A percentile compares a stretch with the other conserved stretches of the same genome.
phyloP scores from a whole-genome alignment of 2,329 filamentous ascomycete species.

The Zymoseptoria ardabiliae region DNA sequence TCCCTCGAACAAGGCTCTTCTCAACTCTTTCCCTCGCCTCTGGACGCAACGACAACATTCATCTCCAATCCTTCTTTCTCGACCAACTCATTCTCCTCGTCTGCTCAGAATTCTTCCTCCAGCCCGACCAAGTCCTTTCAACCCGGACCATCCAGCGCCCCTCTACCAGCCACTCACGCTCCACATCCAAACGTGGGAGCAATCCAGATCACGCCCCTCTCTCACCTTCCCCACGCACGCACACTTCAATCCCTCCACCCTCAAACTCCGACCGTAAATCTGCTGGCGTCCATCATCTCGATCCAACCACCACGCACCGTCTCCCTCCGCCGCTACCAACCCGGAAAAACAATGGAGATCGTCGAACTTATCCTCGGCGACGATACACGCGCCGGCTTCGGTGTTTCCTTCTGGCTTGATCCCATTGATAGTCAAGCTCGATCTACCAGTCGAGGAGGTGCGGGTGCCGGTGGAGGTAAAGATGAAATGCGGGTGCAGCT shows the following conservation, averaged over 20 bases:
- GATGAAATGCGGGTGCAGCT: conserved; percentile 35
- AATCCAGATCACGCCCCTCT: conserved; percentile 47
- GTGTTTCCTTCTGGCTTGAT: conserved; percentile 74
- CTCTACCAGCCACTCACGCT: neutral
- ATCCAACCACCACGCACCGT: conserved; percentile 61
- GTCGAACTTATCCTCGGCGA: conserved; percentile 77
- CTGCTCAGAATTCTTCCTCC: neutral
- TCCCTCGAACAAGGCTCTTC: neutral
- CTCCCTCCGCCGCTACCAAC: conserved; percentile 46
- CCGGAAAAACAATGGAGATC: conserved; percentile 48
- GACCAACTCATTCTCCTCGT: neutral
- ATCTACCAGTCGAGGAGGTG: neutral
- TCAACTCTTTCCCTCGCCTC: neutral
- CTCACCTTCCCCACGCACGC: conserved; percentile 59
- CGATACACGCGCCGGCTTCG: conserved; percentile 73
- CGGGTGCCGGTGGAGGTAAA: conserved; percentile 7
- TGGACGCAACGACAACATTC: neutral
- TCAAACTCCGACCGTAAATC: conserved; percentile 72
- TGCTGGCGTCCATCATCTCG: conserved; percentile 73
- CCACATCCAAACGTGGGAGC: neutral
- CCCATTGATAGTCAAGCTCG: conserved; percentile 27
- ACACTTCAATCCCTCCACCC: conserved; percentile 63
- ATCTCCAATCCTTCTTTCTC: neutral
- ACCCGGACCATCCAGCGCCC: neutral
- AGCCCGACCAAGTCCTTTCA: neutral